These are phyloP conservation scores for Claviceps capensis DNA, from an alignment of 2,329 filamentous ascomycete genomes.

Conservation along the genomic window DNA sequence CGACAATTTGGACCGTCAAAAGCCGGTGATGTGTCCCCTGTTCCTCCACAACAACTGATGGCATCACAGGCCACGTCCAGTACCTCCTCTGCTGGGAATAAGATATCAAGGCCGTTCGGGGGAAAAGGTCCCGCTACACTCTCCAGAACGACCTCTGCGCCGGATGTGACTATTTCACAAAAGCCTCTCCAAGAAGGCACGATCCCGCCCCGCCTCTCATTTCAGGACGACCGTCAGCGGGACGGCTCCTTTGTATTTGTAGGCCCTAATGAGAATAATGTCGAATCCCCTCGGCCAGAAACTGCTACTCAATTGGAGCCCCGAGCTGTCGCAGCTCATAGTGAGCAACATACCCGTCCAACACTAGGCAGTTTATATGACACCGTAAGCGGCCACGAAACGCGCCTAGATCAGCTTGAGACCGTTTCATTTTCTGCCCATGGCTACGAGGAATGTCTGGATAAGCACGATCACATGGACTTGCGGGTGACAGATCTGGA, in stretches of 20 bases:
- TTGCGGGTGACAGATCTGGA: conserved; percentile 57
- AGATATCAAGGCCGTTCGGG: conserved; percentile 40
- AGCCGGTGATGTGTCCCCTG: conserved; percentile 25
- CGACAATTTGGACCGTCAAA: conserved; percentile 1
- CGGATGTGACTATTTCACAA: conserved; percentile 19
- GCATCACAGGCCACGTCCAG: conserved; percentile 40
- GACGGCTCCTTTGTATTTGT: conserved; percentile 15
- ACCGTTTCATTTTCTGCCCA: conserved; percentile 53
- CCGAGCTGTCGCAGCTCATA: conserved; percentile 9
- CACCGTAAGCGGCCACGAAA: conserved; percentile 45
- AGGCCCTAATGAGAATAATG: conserved; percentile 6
- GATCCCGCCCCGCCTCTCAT: conserved; percentile 1
- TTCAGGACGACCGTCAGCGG: conserved; percentile 8
- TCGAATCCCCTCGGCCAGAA: conserved; percentile 8
- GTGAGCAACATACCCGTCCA: conserved; percentile 16
- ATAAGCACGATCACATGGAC: conserved; percentile 53
- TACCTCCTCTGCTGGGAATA: conserved; percentile 33
- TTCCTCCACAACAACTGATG: conserved; percentile 36
- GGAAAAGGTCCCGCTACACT: conserved; percentile 43
- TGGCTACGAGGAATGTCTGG: conserved; percentile 55
- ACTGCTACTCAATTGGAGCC: conserved; percentile 17
- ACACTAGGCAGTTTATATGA: conserved; percentile 33
- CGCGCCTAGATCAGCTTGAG: conserved; percentile 55
- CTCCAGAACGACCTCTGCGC: conserved; percentile 1
- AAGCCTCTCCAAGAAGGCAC: conserved; percentile 15